phyloP scores from a whole-genome alignment of 2,329 filamentous ascomycete species.

The Grosmannia penicillata region DNA sequence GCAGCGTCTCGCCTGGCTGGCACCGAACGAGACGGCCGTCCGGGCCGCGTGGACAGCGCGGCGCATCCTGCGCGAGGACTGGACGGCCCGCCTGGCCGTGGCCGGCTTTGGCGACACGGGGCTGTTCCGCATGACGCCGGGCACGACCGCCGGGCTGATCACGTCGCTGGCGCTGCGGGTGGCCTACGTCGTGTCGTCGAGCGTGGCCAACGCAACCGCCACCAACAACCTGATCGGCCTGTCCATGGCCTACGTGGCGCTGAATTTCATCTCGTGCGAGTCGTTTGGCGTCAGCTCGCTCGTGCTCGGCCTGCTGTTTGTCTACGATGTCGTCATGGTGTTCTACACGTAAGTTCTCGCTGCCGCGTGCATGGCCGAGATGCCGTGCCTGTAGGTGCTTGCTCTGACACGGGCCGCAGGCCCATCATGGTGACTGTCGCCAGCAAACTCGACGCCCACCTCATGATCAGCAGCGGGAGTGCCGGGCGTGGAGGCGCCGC shows the following conservation, averaged over 20 bases:
- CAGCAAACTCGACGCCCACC: slow-evolving; percentile 75
- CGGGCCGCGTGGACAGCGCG: slow-evolving; percentile 34
- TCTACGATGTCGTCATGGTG: slow-evolving; percentile 91
- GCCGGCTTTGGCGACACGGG: slow-evolving; percentile 34
- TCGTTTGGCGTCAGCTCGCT: slow-evolving; percentile 71
- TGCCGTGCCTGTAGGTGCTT: no score
- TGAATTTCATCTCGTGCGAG: slow-evolving; percentile 85
- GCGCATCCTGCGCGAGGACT: slow-evolving; percentile 32
- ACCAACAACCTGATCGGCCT: slow-evolving; percentile 75
- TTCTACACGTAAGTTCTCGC: slow-evolving; percentile 54
- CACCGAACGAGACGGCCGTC: slow-evolving; percentile 13
- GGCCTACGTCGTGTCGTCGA: slow-evolving; percentile 50
- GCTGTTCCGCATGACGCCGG: slow-evolving; percentile 34
- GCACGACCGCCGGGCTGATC: slow-evolving; percentile 40
- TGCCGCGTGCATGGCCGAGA: neutral
- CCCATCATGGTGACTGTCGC: slow-evolving; percentile 81
- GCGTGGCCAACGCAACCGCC: slow-evolving; percentile 20
- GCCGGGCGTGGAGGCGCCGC: slow-evolving; percentile 37
- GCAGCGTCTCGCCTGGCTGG: slow-evolving; percentile 19
- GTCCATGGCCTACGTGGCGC: no score
- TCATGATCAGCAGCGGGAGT: slow-evolving; percentile 53
- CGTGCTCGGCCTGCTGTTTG: slow-evolving; percentile 66
- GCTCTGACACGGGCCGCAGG: slow-evolving; percentile 19
- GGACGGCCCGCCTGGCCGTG: slow-evolving; percentile 33
- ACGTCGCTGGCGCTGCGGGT: slow-evolving; percentile 39